These are phyloP conservation scores for Quercus phellos DNA, from an alignment of 331 rosid genomes.

Conservation along the genomic window DNA sequence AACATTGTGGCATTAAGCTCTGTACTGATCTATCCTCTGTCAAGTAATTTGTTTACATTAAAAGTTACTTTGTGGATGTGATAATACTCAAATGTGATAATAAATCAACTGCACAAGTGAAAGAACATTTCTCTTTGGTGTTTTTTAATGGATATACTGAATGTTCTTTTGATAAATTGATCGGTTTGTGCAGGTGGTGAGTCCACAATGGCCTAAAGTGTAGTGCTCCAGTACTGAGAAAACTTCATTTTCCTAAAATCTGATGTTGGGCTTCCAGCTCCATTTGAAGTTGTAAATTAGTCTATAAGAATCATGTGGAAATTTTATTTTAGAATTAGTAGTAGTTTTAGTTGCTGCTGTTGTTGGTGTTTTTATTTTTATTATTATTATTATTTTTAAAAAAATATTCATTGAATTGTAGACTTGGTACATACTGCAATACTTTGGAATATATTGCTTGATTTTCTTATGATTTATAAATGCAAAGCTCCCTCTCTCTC, in stretches of 20 bases:
- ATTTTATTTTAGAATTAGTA: no score
- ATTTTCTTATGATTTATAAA: not conserved
- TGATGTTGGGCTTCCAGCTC: not conserved
- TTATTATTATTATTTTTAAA: no score
- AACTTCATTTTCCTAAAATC: not conserved
- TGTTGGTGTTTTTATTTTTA: no score
- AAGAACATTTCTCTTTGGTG: not conserved
- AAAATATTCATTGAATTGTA: no score
- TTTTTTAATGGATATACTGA: not conserved
- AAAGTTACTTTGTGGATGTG: not conserved
- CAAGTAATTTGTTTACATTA: not conserved
- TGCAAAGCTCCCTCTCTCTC: not conserved
- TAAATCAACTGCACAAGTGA: not conserved
- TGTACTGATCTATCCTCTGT: not conserved
- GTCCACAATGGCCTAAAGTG: slow-evolving; percentile 95
- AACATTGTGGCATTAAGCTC: not conserved
- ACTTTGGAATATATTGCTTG: not conserved
- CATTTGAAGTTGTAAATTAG: not conserved
- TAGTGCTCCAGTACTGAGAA: slow-evolving; percentile 19
- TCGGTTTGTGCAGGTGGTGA: slow-evolving; percentile 70
- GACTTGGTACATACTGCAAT: no score
- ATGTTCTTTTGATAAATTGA: not conserved
- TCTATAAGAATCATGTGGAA: no score
- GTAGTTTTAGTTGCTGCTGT: no score
- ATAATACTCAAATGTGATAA: not conserved